These are phyloP conservation scores for Rhodotorula sp. DNA, from an alignment of 1,284 basidiomycete species.

Conservation along the genomic window DNA sequence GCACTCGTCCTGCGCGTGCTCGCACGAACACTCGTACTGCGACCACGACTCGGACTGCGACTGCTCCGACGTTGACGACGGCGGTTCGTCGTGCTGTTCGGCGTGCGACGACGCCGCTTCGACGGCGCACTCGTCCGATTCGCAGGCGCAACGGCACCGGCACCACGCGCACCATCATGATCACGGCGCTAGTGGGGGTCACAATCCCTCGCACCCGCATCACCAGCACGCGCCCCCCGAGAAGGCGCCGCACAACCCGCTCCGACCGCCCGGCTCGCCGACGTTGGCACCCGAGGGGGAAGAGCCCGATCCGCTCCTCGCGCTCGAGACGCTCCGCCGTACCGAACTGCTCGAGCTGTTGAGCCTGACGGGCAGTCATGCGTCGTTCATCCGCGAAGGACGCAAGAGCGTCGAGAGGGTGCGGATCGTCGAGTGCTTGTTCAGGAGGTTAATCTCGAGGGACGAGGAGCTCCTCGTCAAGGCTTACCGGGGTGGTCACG, in stretches of 20 bases:
- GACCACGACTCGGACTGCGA: slow-evolving; percentile 9
- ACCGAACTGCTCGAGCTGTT: slow-evolving; percentile 38
- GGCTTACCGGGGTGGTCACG: slow-evolving; percentile 39
- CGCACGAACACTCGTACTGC: slow-evolving; percentile 14
- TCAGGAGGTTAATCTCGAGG: slow-evolving; percentile 31
- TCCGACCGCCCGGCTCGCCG: slow-evolving; percentile 37
- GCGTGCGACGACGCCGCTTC: slow-evolving; percentile 3
- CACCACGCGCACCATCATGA: slow-evolving; percentile 5
- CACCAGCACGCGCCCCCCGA: slow-evolving; percentile 8
- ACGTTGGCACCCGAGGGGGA: slow-evolving; percentile 33
- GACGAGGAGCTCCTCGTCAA: slow-evolving; percentile 37
- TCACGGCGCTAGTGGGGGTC: neutral
- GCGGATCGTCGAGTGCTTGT: slow-evolving; percentile 39
- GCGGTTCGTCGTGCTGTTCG: slow-evolving; percentile 9
- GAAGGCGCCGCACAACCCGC: slow-evolving; percentile 28
- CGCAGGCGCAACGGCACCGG: slow-evolving; percentile 5
- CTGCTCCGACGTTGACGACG: neutral
- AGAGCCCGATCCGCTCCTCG: slow-evolving; percentile 37
- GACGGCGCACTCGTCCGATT: slow-evolving; percentile 1
- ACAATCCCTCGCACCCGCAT: slow-evolving; percentile 1
- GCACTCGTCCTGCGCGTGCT: slow-evolving; percentile 7
- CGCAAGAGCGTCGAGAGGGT: slow-evolving; percentile 38
- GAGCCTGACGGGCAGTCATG: slow-evolving; percentile 36
- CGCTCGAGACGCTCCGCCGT: slow-evolving; percentile 30
- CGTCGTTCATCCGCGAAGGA: slow-evolving; percentile 36